phyloP scores from a whole-genome alignment of 768 basidiomycete species.

The Porphyrellus cyaneotinctus region DNA sequence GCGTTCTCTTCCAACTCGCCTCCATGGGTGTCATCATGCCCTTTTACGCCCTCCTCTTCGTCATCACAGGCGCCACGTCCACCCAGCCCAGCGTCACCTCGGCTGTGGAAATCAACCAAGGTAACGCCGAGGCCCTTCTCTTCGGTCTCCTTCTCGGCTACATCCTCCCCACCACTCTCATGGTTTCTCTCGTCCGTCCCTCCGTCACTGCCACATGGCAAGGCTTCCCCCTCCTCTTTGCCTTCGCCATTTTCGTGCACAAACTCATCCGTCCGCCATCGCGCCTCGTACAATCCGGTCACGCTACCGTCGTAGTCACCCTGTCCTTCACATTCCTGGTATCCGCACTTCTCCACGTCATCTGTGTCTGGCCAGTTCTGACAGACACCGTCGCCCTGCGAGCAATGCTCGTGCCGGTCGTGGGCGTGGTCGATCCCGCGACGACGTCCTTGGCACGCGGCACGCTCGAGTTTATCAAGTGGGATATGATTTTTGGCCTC shows the following conservation, averaged over 20 bases:
- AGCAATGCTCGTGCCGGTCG: constrained; percentile 13
- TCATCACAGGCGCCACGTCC: constrained; percentile 35
- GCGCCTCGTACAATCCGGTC: constrained; percentile 14
- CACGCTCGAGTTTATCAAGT: constrained; percentile 44
- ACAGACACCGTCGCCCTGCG: constrained; percentile 2
- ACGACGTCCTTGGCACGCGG: constrained; percentile 6
- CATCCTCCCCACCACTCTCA: constrained; percentile 42
- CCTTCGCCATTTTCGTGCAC: constrained; percentile 39
- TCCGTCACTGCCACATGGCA: constrained; percentile 53
- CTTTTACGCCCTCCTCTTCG: constrained; percentile 46
- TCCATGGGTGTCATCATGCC: constrained; percentile 44
- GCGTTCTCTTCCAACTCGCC: constrained; percentile 39
- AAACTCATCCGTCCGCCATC: constrained; percentile 34
- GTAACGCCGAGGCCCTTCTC: constrained; percentile 49
- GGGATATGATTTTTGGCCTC: constrained; percentile 44
- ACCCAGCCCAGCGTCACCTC: not conserved
- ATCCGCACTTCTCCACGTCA: constrained; percentile 27
- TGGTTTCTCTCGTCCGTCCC: constrained; percentile 41
- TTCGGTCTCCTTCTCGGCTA: constrained; percentile 46
- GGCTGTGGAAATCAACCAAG: constrained; percentile 36
- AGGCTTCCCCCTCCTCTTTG: constrained; percentile 44
- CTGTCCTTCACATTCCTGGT: constrained; percentile 15
- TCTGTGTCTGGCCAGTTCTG: constrained; percentile 17
- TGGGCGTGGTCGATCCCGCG: not conserved
- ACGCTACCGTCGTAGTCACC: constrained; percentile 18